phyloP scores from a whole-genome alignment of 1,284 basidiomycete genomes.

The Cystobasidium pallidum region DNA sequence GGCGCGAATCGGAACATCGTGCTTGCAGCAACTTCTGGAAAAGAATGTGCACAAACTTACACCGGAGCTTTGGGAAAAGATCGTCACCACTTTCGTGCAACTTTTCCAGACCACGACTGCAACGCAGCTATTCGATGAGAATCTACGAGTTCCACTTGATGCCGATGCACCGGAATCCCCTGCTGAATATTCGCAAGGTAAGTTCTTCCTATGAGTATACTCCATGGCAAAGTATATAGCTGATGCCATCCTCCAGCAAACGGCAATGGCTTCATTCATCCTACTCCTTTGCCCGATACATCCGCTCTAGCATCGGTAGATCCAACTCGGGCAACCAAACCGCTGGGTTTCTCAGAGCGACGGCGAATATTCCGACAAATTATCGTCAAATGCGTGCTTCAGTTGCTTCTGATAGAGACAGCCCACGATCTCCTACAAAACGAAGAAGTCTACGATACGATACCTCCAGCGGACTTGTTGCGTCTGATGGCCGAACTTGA shows the following conservation, averaged over 20 bases:
- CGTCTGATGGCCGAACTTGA: conserved; percentile 92
- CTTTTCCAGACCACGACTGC: conserved; percentile 97
- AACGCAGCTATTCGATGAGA: conserved; percentile 93
- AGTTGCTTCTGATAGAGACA: conserved; percentile 94
- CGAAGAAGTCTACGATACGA: conserved; percentile 86
- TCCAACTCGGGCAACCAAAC: conserved; percentile 13
- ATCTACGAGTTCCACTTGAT: conserved; percentile 68
- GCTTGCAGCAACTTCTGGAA: conserved; percentile 93
- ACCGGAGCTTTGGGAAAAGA: conserved; percentile 82
- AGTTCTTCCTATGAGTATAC: no score
- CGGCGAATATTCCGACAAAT: conserved; percentile 96
- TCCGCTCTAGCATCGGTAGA: conserved; percentile 56
- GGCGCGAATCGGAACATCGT: conserved; percentile 96
- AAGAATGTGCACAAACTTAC: conserved; percentile 89
- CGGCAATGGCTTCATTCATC: conserved; percentile 34
- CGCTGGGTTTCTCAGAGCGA: conserved; percentile 64
- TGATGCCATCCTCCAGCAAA: conserved; percentile 20
- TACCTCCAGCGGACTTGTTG: conserved; percentile 89
- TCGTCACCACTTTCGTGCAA: conserved; percentile 90
- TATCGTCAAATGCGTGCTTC: conserved; percentile 99
- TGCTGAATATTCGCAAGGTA: conserved; percentile 57
- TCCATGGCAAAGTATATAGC: no score
- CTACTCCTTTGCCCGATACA: conserved; percentile 64
- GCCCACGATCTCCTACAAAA: conserved; percentile 94
- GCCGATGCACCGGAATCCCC: conserved; percentile 64